Percentiles rank a stretch among this genome's conserved stretches.
Conservation (phyloP, 1,284 basidiomycete genomes). For the Stygiomarasmius scandens region DNA sequence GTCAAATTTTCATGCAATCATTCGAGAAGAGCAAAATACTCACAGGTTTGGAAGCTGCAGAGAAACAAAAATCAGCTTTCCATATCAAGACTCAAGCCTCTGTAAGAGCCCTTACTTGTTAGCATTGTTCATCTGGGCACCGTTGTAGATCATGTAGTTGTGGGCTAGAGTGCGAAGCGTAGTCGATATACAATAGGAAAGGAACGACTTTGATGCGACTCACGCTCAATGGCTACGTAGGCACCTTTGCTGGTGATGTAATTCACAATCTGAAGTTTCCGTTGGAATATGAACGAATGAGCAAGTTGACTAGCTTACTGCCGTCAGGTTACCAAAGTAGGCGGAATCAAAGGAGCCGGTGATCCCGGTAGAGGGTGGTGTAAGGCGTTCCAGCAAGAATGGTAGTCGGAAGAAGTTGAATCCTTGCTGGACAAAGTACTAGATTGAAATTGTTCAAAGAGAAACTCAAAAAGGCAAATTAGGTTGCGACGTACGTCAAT, state of each 20-base stretch:
- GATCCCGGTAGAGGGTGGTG: conserved; percentile 52
- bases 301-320: conserved; percentile 29
- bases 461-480: not conserved
- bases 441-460: conserved; percentile 18
- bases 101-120: conserved; percentile 39
- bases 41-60: conserved; percentile 56
- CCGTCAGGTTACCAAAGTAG: conserved; percentile 54
- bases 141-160: conserved; percentile 64
- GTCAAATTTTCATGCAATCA: not conserved
- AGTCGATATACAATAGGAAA: too few species aligned
- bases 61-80: not conserved
- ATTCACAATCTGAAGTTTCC: conserved; percentile 43
- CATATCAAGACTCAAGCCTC: conserved; percentile 2
- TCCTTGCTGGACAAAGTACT: conserved; percentile 57
- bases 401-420: conserved; percentile 69
- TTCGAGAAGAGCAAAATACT: conserved; percentile 25
- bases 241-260: conserved; percentile 65
- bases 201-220: conserved; percentile 20
- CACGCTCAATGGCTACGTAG: conserved; percentile 59
- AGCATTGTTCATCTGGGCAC: conserved; percentile 49
- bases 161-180: conserved; percentile 41
- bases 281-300: conserved; percentile 4
- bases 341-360: conserved; percentile 54
- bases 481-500: conserved; percentile 18
- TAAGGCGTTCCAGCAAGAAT: conserved; percentile 60